These are phyloP conservation scores for Wickerhamiella parazyma DNA, from an alignment of 805 yeast genomes.

Conservation along the genomic window DNA sequence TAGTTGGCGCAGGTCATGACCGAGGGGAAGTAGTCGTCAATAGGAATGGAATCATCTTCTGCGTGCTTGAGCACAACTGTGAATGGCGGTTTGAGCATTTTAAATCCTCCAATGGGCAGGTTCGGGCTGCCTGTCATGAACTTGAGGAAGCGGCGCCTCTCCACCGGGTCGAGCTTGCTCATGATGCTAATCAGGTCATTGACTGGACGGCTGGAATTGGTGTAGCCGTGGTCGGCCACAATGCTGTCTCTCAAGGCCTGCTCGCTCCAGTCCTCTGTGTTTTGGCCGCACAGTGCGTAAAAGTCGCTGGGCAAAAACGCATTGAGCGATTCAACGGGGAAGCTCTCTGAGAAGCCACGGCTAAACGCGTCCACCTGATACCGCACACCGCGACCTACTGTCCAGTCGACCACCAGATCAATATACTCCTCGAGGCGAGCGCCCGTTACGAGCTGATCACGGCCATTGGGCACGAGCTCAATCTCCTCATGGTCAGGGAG, in stretches of 20 bases:
- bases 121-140: constrained; percentile 90
- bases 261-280: constrained; percentile 69
- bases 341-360: constrained; percentile 68
- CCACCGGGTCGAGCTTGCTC: constrained; percentile 37
- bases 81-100: constrained; percentile 61
- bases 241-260: constrained; percentile 43
- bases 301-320: constrained; percentile 68
- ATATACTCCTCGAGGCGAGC: constrained; percentile 48
- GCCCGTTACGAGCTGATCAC: constrained; percentile 33
- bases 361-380: constrained; percentile 56
- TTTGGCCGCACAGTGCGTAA: constrained; percentile 55
- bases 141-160: constrained; percentile 64
- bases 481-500: constrained; percentile 63
- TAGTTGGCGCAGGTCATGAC: constrained; percentile 98
- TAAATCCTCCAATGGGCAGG: constrained; percentile 88
- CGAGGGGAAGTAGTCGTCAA: constrained; percentile 82
- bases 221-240: constrained; percentile 84
- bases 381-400: constrained; percentile 49
- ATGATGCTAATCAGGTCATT: constrained; percentile 48
- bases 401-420: constrained; percentile 39
- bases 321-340: constrained; percentile 60
- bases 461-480: constrained; percentile 47
- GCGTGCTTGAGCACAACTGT: constrained; percentile 71
- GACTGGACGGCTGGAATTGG: constrained; percentile 51
- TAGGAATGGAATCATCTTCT: constrained; percentile 43